Percentiles rank a stretch among this genome's conserved stretches.
Conservation (phyloP, 495 filamentous ascomycete species). For the Rusavskia elegans region DNA sequence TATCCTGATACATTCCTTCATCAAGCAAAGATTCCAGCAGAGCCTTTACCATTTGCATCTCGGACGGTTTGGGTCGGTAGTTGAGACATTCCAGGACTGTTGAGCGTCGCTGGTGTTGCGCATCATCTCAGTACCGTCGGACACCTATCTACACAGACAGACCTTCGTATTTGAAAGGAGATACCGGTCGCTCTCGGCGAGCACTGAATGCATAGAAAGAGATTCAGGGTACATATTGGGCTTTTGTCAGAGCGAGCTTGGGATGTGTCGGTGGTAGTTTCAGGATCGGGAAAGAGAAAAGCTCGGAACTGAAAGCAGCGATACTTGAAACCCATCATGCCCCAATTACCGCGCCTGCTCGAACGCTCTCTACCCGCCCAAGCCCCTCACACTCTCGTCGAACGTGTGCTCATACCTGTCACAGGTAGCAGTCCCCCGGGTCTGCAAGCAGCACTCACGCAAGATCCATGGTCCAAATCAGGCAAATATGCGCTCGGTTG, state of each 20-base stretch:
- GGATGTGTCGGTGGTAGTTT: background rate
- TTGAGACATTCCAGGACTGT: background rate
- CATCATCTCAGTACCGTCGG: no score
- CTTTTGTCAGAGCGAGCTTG: no score
- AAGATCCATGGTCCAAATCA: conserved; percentile 66
- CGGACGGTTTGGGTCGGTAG: background rate
- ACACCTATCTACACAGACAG: no score
- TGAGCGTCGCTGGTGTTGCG: no score
- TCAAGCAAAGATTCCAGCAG: background rate
- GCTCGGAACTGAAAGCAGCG: background rate
- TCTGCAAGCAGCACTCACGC: conserved; percentile 53
- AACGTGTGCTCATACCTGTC: conserved; percentile 60
- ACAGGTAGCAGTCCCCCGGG: conserved; percentile 52
- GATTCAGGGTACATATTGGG: no score
- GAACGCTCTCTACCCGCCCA: conserved; percentile 7
- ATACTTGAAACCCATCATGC: conserved; percentile 6
- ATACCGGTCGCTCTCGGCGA: no score
- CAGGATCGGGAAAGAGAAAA: background rate
- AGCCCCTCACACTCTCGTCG: conserved; percentile 29
- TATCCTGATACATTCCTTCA: background rate
- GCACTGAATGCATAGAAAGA: no score
- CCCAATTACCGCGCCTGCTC: conserved; percentile 9
- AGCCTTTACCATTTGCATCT: background rate
- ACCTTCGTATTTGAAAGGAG: no score
- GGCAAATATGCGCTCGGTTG: conserved; percentile 79